Base-by-base conservation (phyloP, 2,329 filamentous ascomycete species). In the Neonectria ditissima region DNA sequence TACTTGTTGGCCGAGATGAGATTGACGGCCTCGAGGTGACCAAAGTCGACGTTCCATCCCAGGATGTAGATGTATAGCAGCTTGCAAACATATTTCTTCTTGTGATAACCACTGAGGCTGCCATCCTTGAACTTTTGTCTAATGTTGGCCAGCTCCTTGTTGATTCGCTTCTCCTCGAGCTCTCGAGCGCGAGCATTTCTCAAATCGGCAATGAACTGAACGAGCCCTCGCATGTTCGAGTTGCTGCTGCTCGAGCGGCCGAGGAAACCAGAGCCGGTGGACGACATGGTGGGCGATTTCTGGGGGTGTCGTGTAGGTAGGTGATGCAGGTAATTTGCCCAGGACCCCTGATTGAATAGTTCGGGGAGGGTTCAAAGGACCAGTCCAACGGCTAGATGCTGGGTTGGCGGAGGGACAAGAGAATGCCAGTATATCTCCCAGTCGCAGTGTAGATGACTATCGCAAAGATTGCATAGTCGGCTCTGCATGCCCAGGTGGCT, bases 41-140 rank as follows among this genome's bases (percentile, higher is more conserved):
- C 96, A 80, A 99, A 99, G 79, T 98, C 97, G 81, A 99, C 95
- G 78, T 99, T 95, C 92, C 96, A 99, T 52, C 96, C 96, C 69
- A 99, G 88, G 65, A 99, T 99, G 80, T 99, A 99, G 75, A 99
- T 98, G 80, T 99, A 99, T 66, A 99, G 86, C 71, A 99, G 89
- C 89, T 99, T 99, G 92, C 96, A 99, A 71, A 99, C 96, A 78
- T 99, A 99, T 92, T 99, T 99, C 87, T 99, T 99, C 86, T 97
- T 97, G 84, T 97, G 94, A 78, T 99, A 99, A 70, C 96, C 97
- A 77, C 91, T 97, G 62, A 99, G 84, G 76, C 87, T 96, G 69
- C 94, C 94, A 79, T 96, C 92, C 87, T 97, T 97, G 85, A 98
- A 99, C 82, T 98, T 98, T 82, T 97, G 93, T 76, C 90, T 90